These are phyloP conservation scores for Fraxinus nigra DNA, from an alignment of 305 asterid species.

Conservation along the genomic window DNA sequence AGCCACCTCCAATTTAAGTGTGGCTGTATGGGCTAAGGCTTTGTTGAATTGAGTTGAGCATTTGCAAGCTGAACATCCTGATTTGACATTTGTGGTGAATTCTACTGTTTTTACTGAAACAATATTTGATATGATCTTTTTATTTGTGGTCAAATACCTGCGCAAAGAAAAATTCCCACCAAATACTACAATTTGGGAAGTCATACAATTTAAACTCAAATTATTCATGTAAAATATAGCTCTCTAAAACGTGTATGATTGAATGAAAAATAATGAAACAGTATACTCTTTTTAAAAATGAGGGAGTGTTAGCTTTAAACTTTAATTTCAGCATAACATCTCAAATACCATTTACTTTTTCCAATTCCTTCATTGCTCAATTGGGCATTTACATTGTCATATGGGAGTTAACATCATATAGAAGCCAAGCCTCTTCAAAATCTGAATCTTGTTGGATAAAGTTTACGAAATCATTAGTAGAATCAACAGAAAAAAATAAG, in stretches of 20 bases:
- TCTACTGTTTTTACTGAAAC: neutral
- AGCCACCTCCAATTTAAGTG: neutral
- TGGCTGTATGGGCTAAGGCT: neutral
- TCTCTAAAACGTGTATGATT: neutral
- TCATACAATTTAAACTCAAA: neutral
- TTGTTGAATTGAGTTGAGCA: neutral
- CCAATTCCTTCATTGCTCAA: neutral
- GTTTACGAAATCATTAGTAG: neutral
- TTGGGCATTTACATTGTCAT: neutral
- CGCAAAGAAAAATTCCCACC: neutral
- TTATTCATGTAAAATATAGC: neutral
- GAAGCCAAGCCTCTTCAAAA: neutral
- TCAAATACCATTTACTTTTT: neutral
- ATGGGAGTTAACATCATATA: neutral
- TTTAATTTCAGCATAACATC: neutral
- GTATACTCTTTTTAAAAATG: neutral
- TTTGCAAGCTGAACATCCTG: neutral
- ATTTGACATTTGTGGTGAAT: neutral
- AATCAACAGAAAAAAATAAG: neutral
- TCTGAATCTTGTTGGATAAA: neutral
- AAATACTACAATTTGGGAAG: neutral
- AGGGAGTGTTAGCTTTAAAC: neutral
- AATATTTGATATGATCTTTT: neutral
- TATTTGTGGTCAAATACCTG: neutral
- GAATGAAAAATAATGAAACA: neutral